Base-by-base conservation (phyloP, 805 yeast species). In the Teunomyces panamensis region DNA sequence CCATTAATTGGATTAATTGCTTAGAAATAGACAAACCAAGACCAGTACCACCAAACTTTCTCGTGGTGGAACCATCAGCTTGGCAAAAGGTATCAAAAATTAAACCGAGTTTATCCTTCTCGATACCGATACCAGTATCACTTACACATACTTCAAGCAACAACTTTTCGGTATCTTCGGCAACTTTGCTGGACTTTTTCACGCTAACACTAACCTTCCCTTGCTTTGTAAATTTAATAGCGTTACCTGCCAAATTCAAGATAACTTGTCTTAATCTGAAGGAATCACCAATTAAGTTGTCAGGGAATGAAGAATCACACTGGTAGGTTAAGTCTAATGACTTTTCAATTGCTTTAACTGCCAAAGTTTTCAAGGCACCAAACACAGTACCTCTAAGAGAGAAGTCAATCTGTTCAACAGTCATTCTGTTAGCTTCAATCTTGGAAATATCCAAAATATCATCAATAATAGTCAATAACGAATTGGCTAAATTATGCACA, bases 21-120 rank as follows among this genome's bases (percentile, higher is more conserved):
- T 87, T 88, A 8, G 96, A 89, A 64, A 89, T 89, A 2, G 95
- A 87, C 47, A 89, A 74, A 13, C 96, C 96, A 41, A 89, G 74
- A 53, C 96, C 96, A 3, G 96, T 89, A 59, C 96, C 96, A 58
- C 96, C 96, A 63, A 89, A 89, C 65, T 88, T 88, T 63, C 96
- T 79, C 1, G 96, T 89, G 2, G 96, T 89, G 4, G 96, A 87
- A 36, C 96, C 96, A 68, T 89, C 96, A 7, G 96, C 96, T 65
- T 89, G 96, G 56, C 96, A 86, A 71, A 89, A 89, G 2, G 92
- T 89, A 60, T 89, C 96, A 60, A 89, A 89, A 56, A 89, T 89
- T 36, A 89, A 75, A 29, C 89, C 96, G 32, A 89, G 73, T 61
- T 89, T 89, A 59, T 89, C 96, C 60, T 81, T 82, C 58, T 85